Base-by-base conservation (phyloP, 106 monocot genomes). In the Phalaenopsis aphrodite region DNA sequence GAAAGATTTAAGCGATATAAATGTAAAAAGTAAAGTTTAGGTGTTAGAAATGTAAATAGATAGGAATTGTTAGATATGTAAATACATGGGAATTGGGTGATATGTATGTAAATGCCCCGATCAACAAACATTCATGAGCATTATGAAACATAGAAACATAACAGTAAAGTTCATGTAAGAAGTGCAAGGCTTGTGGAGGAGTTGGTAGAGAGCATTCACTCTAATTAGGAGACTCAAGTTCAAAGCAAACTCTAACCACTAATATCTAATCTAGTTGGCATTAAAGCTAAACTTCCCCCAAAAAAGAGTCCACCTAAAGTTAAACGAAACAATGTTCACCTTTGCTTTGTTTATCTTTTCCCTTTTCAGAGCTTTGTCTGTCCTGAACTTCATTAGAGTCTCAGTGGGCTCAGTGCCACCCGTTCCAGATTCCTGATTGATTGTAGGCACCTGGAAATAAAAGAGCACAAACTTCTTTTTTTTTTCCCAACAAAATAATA, bases 341-440 rank as follows among this genome's bases (percentile, higher is more conserved):
- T 85, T 81, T 36, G 88, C 94, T 77, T 89, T 69, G 12, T 74
- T 81, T 84, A 91, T 87, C 42, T 75, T 81, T 8, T 56, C 83
- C 41, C 87, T 80, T n/a, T 92, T 83, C 72, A 98, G 71, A 41
- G 77, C 84, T 75, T 77, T 78, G 67, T 88, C 94, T 36, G 94
- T 92, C 24, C 94, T 84, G 11, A 94, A 84, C 64, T 90, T 94
- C 80, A 30, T 71, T 12, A 98, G 87, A 75, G 92, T 91, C 81
- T 90, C 85, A 17, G 89, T 98, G 23, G 94, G 94, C 78, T 98
- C 98, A 19, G 30, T 39, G 23, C 88, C 89, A 64, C 61, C 45
- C 72, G 76, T 77, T 57, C 90, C 94, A 84, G 46, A 91, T 42
- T 98, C 92, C 84, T 94, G 94, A 79, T 94, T 83, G 66, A 98